phyloP scores from a whole-genome alignment of 345 rosid species.

The Populus simonii region DNA sequence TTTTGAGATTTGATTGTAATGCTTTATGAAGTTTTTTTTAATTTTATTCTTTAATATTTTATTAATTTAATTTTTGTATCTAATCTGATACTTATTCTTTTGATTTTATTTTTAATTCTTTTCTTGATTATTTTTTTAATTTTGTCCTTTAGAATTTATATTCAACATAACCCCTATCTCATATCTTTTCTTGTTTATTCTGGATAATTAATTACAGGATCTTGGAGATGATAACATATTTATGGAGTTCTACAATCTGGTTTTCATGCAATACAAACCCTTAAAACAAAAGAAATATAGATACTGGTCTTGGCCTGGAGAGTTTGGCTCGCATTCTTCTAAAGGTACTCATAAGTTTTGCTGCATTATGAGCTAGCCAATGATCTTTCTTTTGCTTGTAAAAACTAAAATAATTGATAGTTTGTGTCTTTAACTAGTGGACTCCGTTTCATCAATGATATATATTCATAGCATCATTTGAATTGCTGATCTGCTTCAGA shows the following conservation, averaged over 20 bases:
- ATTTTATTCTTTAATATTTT: too few species aligned
- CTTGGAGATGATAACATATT: slow-evolving; percentile 93
- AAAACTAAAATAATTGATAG: neutral
- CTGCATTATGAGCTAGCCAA: neutral
- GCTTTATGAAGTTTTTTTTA: too few species aligned
- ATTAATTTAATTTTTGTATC: too few species aligned
- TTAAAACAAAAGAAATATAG: slow-evolving; percentile 87
- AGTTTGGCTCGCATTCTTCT: slow-evolving; percentile 91
- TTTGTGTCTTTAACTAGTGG: neutral
- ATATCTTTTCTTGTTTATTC: slow-evolving; percentile 9
- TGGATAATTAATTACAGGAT: slow-evolving; percentile 45
- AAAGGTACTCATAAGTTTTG: slow-evolving; percentile 36
- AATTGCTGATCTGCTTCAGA: slow-evolving; percentile 6
- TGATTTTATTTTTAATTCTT: too few species aligned
- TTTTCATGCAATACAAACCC: slow-evolving; percentile 93
- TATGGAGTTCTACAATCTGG: slow-evolving; percentile 91
- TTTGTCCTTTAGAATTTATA: neutral
- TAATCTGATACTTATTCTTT: too few species aligned
- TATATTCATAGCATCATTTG: neutral
- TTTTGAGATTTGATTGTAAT: too few species aligned
- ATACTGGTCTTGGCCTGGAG: slow-evolving; percentile 94
- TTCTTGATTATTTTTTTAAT: too few species aligned
- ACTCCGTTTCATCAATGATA: neutral
- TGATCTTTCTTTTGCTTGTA: neutral
- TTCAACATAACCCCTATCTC: neutral